Evolutionary conservation across 257 asterid genomes (phyloP).

Genomic region (Solanum paucissectum): DNA sequence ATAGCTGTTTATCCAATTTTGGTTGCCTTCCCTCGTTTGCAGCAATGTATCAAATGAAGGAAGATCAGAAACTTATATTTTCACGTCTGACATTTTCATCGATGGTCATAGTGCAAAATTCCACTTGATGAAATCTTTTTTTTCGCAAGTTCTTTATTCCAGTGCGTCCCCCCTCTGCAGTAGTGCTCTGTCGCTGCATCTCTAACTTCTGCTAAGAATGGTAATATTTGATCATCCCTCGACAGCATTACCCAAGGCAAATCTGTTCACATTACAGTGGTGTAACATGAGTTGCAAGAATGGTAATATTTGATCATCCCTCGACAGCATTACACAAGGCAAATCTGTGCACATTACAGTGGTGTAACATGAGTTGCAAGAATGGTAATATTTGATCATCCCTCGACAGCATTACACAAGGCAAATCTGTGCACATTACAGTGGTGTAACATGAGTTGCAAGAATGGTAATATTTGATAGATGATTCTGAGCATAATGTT

Average conservation of each 20-base stretch:
- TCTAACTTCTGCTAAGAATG: background rate
- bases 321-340: background rate
- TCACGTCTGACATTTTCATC: background rate
- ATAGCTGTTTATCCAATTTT: conserved; percentile 41
- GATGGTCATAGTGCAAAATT: background rate
- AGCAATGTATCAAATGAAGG: conserved; percentile 8
- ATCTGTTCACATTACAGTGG: background rate
- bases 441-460: background rate
- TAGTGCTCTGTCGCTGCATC: background rate
- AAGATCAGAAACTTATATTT: background rate
- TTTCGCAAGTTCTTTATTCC: background rate
- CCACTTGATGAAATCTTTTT: background rate
- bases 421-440: background rate
- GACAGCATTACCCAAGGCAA: background rate
- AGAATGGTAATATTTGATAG: background rate
- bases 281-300: background rate
- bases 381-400: background rate
- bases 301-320: background rate
- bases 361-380: background rate
- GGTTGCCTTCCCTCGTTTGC: conserved; percentile 15
- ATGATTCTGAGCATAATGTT: background rate
- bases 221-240: background rate
- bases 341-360: background rate
- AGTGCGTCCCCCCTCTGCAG: background rate
- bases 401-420: background rate